Percentiles rank a stretch among this genome's conserved stretches.
phyloP scores from a whole-genome alignment of 2,329 filamentous ascomycete genomes.

The Chrysoporthe puriensis region DNA sequence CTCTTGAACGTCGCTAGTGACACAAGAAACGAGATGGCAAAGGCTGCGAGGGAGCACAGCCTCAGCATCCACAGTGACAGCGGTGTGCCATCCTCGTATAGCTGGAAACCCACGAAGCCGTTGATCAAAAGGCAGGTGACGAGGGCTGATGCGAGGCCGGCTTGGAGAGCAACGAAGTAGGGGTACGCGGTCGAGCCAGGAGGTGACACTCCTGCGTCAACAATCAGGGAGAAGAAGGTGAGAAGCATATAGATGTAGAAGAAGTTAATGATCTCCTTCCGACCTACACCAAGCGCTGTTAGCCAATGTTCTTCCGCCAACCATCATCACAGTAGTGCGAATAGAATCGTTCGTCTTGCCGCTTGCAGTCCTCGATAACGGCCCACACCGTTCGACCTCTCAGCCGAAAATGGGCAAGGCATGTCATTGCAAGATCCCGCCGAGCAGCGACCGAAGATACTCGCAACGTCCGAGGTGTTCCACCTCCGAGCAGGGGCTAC shows the following conservation, averaged over 20 bases:
- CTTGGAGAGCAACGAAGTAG: conserved; percentile 89
- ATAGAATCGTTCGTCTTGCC: neutral
- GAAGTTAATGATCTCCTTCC: conserved; percentile 78
- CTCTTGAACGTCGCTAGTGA: conserved; percentile 90
- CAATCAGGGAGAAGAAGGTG: conserved; percentile 83
- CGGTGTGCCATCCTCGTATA: conserved; percentile 95
- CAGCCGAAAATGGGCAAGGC: neutral
- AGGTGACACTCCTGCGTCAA: conserved; percentile 91
- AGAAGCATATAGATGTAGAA: conserved; percentile 96
- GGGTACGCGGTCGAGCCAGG: conserved; percentile 80
- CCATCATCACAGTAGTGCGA: too few relatives aligned
- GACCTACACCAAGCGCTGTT: conserved; percentile 46
- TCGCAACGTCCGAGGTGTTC: neutral
- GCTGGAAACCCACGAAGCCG: conserved; percentile 96
- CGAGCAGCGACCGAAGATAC: neutral
- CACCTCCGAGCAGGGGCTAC: neutral
- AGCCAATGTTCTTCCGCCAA: conserved; percentile 8
- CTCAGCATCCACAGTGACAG: conserved; percentile 93
- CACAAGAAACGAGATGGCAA: conserved; percentile 83
- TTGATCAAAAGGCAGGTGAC: conserved; percentile 93
- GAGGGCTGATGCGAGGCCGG: conserved; percentile 81
- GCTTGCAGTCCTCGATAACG: neutral
- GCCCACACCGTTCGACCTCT: neutral
- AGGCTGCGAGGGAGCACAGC: conserved; percentile 76
- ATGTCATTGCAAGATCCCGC: neutral